Conservation (phyloP, 1,284 basidiomycete species). For the Microbotryum violaceum region DNA sequence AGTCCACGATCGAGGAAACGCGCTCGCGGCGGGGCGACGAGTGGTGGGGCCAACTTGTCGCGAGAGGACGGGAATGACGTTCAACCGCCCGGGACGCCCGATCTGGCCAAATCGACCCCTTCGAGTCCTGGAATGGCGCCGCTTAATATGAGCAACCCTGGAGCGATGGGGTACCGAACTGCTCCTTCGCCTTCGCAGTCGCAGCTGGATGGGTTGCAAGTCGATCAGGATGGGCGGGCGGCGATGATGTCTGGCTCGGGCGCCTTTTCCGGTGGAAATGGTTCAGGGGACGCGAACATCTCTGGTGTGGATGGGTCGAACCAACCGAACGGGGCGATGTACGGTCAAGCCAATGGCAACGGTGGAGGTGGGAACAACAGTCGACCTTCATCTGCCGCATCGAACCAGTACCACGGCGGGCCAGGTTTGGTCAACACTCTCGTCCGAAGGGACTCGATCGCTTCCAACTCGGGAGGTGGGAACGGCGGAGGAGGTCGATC, state of each 20-base stretch:
- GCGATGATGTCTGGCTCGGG: constrained; percentile 3
- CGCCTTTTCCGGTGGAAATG: neutral
- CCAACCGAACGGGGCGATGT: constrained; percentile 3
- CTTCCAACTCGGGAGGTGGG: neutral
- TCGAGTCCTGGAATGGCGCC: constrained; percentile 11
- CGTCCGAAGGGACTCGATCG: neutral
- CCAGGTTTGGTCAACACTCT: neutral
- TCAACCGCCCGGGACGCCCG: neutral
- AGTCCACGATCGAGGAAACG: constrained; percentile 24
- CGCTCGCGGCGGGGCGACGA: constrained; percentile 14
- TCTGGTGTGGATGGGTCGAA: neutral
- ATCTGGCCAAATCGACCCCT: constrained; percentile 5
- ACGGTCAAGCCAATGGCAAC: neutral
- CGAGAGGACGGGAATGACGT: neutral
- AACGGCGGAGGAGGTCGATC: neutral
- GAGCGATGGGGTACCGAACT: constrained; percentile 9
- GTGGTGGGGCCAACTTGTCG: constrained; percentile 15
- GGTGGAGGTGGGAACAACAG: constrained; percentile 9
- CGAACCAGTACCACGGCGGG: constrained; percentile 13
- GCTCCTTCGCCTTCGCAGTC: constrained; percentile 17
- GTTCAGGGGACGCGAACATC: neutral
- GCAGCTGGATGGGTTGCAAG: constrained; percentile 1
- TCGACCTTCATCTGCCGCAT: constrained; percentile 18
- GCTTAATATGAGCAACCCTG: neutral
- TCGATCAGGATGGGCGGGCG: constrained; percentile 9